Evolutionary conservation across 73 alveolate species (phyloP), one percentile per base, ranked within the genome.

Genomic region (Symbiodinium natans): DNA sequence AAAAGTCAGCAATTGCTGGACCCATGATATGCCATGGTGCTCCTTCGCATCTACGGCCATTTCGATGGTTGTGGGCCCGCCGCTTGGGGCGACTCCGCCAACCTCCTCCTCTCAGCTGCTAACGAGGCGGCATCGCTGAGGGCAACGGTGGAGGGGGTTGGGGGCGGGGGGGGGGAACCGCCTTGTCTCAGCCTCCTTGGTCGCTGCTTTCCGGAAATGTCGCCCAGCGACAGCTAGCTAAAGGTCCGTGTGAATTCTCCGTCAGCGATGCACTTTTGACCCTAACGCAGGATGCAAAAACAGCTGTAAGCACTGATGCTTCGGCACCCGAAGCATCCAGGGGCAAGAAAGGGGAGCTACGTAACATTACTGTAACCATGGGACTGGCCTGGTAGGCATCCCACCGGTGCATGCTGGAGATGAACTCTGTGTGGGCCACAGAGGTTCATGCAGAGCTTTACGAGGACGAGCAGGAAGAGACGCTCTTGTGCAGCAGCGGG

Each of bases 371-470:
- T 48, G 63, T 48, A 17, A 10, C 23, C 63, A 48, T 48, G 63
- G 23, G 63, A 10, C 17, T 17, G 8, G 63, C 31, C 46, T 1
- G 4, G 48, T 42, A 89, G 96, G 96, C 96, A 40, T 89, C 96
- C 48, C 77, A 89, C 87, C 73, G 96, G 8, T 89, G 96, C 96
- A 89, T 89, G 96, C 77, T 89, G 96, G 87, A 89, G 87, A 41
- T 89, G 96, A 63, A 41, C 29, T 68, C 86, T 1, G 52, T 89
- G 17, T 77, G 41, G 38, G 75, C 87, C 34, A 71, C 42, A 48
- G 77, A 89, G 36, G 42, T 89, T 17, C 86, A 68, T n/a, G 96
- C 96, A 3, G 96, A 89, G 87, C 48, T 89, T 13, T 54, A 29
- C 42, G 41, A 56, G 17, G 85, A 63, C 23, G 82, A 86, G 83